Percentiles rank a stretch among this genome's conserved stretches.
Evolutionary conservation across 805 yeast genomes (phyloP).

Genomic region (Candida xiaguanensis): DNA sequence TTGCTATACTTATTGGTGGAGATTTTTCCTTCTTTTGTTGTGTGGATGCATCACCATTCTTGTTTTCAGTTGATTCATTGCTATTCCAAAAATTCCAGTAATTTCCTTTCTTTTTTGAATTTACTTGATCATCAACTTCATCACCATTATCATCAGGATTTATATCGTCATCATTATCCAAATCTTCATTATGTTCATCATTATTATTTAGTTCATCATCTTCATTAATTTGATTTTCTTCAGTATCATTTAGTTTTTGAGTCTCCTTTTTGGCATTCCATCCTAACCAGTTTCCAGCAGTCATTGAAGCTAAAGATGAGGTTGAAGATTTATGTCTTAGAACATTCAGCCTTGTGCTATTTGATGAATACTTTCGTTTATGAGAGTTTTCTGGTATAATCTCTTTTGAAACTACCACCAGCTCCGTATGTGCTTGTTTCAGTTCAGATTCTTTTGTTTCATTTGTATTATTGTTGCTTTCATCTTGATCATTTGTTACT

Average conservation of each 20-base stretch:
- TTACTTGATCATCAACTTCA: slow-evolving; percentile 30
- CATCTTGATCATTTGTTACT: background rate
- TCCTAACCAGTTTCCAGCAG: slow-evolving; percentile 25
- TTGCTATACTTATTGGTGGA: slow-evolving; percentile 14
- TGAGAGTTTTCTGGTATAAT: background rate
- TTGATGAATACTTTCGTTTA: slow-evolving; percentile 3
- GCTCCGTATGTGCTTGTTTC: background rate
- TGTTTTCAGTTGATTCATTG: background rate
- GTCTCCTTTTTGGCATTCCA: slow-evolving; percentile 15
- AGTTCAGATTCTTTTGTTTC: background rate
- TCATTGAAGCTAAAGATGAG: slow-evolving; percentile 21
- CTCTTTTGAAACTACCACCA: background rate
- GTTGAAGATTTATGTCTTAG: slow-evolving; percentile 18
- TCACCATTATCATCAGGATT: slow-evolving; percentile 25
- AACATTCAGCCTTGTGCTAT: background rate
- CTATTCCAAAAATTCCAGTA: slow-evolving; percentile 36
- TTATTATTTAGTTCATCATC: slow-evolving; percentile 9
- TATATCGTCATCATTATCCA: slow-evolving; percentile 19
- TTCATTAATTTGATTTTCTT: slow-evolving; percentile 6
- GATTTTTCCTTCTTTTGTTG: slow-evolving; percentile 6
- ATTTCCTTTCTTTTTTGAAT: slow-evolving; percentile 21
- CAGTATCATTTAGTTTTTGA: slow-evolving; percentile 8
- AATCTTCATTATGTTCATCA: slow-evolving; percentile 9
- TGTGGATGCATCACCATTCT: background rate
- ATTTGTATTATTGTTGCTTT: background rate